These are phyloP conservation scores for Parafenestella ontariensis DNA, from an alignment of 2,329 filamentous ascomycete species.

Conservation along the genomic window DNA sequence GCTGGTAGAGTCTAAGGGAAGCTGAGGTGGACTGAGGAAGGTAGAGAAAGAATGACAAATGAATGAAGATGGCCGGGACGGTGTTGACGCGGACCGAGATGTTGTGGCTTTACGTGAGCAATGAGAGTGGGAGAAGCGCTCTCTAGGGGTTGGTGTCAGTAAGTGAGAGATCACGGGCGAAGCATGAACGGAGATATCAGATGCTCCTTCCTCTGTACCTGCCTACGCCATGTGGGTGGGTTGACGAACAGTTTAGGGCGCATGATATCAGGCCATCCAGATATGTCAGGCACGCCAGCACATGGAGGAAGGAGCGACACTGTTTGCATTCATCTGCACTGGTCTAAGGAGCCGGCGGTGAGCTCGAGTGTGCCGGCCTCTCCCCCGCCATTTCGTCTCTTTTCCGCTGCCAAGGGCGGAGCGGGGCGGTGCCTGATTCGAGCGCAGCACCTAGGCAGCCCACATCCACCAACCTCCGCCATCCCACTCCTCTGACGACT, in stretches of 20 bases:
- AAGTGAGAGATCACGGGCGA: constrained; percentile 20
- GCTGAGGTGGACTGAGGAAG: constrained; percentile 15
- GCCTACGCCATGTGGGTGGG: constrained; percentile 15
- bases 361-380: background rate
- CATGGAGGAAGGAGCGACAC: constrained; percentile 18
- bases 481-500: constrained; percentile 44
- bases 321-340: constrained; percentile 1
- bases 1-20: constrained; percentile 7
- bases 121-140: constrained; percentile 31
- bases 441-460: no score
- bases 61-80: constrained; percentile 30
- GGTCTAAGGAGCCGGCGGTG: background rate
- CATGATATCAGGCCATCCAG: constrained; percentile 2
- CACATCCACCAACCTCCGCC: constrained; percentile 35
- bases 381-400: constrained; percentile 22
- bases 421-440: constrained; percentile 37
- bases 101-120: constrained; percentile 23
- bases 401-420: constrained; percentile 36
- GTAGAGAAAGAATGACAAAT: constrained; percentile 24
- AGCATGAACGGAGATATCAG: constrained; percentile 17
- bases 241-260: background rate
- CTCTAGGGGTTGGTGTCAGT: constrained; percentile 29
- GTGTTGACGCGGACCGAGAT: constrained; percentile 7
- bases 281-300: constrained; percentile 8
- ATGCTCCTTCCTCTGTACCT: constrained; percentile 32